Percentiles rank a stretch among this genome's conserved stretches.
Evolutionary conservation across 176 grass and related monocot species (phyloP).

Genomic region (Lolium perenne): DNA sequence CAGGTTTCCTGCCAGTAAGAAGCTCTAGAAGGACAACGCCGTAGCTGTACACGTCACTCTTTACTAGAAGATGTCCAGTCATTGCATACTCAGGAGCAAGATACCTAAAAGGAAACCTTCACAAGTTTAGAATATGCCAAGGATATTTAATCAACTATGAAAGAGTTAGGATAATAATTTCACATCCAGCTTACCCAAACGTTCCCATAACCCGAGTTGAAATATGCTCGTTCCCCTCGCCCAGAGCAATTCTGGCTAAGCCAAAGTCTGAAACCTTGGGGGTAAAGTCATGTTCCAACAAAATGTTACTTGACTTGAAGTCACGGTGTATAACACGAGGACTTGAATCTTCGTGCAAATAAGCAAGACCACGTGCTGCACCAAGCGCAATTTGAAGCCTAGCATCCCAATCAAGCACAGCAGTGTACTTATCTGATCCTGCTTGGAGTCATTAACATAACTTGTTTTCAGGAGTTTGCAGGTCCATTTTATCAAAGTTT

Average conservation of each 20-base stretch:
- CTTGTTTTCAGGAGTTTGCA: neutral
- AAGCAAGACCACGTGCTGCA: slow-evolving; percentile 83
- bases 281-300: slow-evolving; percentile 87
- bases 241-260: slow-evolving; percentile 76
- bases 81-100: slow-evolving; percentile 98
- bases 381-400: slow-evolving; percentile 96
- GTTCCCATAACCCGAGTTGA: slow-evolving; percentile 99
- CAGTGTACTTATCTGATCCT: slow-evolving; percentile 71
- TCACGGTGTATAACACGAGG: slow-evolving; percentile 99
- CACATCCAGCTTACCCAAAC: slow-evolving; percentile 74
- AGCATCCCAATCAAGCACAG: slow-evolving; percentile 77
- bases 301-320: slow-evolving; percentile 99
- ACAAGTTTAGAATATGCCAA: slow-evolving; percentile 22
- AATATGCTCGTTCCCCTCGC: slow-evolving; percentile 87
- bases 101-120: slow-evolving; percentile 60
- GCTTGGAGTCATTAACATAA: slow-evolving; percentile 36
- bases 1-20: slow-evolving; percentile 87
- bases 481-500: slow-evolving; percentile 30
- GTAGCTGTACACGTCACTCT: slow-evolving; percentile 99
- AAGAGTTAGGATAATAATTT: slow-evolving; percentile 38
- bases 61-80: slow-evolving; percentile 98
- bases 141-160: slow-evolving; percentile 15
- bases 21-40: slow-evolving; percentile 98
- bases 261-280: slow-evolving; percentile 98
- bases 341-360: slow-evolving; percentile 98